Evolutionary conservation across 73 alveolate genomes (phyloP), one percentile per base, ranked within the genome.

Genomic region (Paramecium caudatum): DNA sequence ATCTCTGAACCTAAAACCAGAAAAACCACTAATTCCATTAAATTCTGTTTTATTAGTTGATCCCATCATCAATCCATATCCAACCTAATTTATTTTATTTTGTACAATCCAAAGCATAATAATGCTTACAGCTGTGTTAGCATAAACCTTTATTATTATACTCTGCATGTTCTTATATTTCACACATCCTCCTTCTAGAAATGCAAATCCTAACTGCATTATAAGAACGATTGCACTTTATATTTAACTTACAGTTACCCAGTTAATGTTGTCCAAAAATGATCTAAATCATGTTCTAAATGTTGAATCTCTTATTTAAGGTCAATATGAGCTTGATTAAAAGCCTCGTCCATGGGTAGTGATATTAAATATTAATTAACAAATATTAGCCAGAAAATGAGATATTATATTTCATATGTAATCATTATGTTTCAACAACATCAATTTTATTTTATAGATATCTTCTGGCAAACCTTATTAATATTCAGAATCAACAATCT

Each of bases 151-250:
- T 15, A 74, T 37, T 17, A 74, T 74, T 17, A 74, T 74, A 17
- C 88, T 74, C 32, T 74, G 30, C 49, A 74, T 74, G 30, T 74
- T 74, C 65, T 47, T 9, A 39, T 41, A 74, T 37, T 68, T 32
- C 16, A 74, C 88, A 74, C 88, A 74, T 21, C 88, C 88, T 19
- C 69, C 88, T 41, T 74, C 88, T 41, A 74, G 65, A 74, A 39
- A 74, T 74, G 88, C 88, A 45, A 74, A 74, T 21, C 88, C 88
- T 17, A 74, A 37, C 65, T 74, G 68, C 88, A 74, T 74, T 9
- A 74, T 74, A n/a, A 74, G 62, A 45, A 74, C 88, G 9, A 74
- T n/a, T n/a, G 88, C 88, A 25, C 88, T 74, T 7, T n/a, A 41
- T 41, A 21, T 27, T 19, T 2, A 34, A 4, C 17, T 16, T 16